Conservation (phyloP, 2,329 filamentous ascomycete species). For the Phoma sp. region DNA sequence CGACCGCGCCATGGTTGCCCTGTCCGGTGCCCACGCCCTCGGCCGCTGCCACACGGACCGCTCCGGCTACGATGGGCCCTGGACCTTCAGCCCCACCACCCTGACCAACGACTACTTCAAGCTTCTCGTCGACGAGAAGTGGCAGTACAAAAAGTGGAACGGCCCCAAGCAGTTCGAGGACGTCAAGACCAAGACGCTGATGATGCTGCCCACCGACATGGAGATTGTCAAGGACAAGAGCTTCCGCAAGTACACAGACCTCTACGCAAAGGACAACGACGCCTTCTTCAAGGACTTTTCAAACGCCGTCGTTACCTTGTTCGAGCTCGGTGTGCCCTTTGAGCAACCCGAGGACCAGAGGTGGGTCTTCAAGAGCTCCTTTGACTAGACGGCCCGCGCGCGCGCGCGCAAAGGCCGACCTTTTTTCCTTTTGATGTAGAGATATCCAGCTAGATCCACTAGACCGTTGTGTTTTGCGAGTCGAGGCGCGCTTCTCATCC, state of each 20-base stretch:
- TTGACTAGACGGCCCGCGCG: constrained; percentile 33
- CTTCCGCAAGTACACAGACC: constrained; percentile 80
- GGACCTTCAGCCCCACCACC: constrained; percentile 76
- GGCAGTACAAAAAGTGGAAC: constrained; percentile 96
- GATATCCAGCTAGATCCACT: constrained; percentile 44
- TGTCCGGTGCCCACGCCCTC: constrained; percentile 80
- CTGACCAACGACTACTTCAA: constrained; percentile 96
- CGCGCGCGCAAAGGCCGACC: background rate
- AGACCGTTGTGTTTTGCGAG: constrained; percentile 22
- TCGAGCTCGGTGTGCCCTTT: constrained; percentile 95
- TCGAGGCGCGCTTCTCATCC: background rate
- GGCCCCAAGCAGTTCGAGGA: constrained; percentile 92
- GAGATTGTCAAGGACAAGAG: constrained; percentile 85
- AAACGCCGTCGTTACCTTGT: constrained; percentile 77
- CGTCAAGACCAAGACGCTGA: constrained; percentile 82
- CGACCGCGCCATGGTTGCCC: constrained; percentile 93
- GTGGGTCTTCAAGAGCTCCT: constrained; percentile 55
- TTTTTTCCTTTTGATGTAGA: constrained; percentile 26
- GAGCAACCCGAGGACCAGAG: constrained; percentile 56
- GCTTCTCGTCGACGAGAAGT: constrained; percentile 88
- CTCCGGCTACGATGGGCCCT: constrained; percentile 87
- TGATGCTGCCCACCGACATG: constrained; percentile 97
- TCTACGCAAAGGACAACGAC: constrained; percentile 90
- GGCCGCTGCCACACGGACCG: constrained; percentile 90
- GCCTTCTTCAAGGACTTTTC: constrained; percentile 94